Evolutionary conservation across 768 basidiomycete species (phyloP).

Genomic region (Daedaleopsis nitida): DNA sequence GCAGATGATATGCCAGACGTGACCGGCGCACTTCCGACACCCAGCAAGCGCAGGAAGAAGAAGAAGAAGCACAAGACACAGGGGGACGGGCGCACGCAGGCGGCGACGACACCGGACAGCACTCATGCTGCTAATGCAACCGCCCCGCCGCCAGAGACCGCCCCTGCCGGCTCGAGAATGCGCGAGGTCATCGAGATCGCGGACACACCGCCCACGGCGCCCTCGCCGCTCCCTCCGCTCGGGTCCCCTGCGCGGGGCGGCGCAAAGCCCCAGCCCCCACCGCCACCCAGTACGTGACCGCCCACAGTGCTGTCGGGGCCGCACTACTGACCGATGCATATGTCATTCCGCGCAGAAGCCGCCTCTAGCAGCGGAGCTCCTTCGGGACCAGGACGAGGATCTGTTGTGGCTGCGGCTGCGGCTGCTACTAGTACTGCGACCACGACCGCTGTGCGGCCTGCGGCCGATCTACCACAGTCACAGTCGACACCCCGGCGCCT

Average conservation of each 20-base stretch:
- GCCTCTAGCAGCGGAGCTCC: too few relatives aligned
- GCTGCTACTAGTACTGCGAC: too few relatives aligned
- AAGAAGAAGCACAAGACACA: conserved; percentile 31
- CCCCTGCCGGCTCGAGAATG: not conserved
- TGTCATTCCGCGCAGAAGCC: too few relatives aligned
- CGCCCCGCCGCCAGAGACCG: conserved; percentile 16
- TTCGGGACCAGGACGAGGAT: too few relatives aligned
- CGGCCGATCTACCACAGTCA: not conserved
- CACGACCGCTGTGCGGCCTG: not conserved
- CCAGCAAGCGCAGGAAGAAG: conserved; percentile 26
- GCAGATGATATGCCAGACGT: not conserved
- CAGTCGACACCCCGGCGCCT: not conserved
- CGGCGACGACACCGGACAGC: not conserved
- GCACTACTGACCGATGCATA: too few relatives aligned
- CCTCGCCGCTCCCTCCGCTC: not conserved
- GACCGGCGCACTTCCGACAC: not conserved
- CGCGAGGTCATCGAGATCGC: not conserved
- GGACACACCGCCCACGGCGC: not conserved
- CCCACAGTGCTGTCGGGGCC: too few relatives aligned
- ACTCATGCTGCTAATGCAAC: conserved; percentile 20
- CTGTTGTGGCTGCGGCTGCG: too few relatives aligned
- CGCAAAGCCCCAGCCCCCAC: not conserved
- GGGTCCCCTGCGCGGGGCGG: not conserved
- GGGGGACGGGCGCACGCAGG: not conserved
- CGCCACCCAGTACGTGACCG: not conserved